Conservation (phyloP, 495 filamentous ascomycete species). For the Daldinia grandis region DNA sequence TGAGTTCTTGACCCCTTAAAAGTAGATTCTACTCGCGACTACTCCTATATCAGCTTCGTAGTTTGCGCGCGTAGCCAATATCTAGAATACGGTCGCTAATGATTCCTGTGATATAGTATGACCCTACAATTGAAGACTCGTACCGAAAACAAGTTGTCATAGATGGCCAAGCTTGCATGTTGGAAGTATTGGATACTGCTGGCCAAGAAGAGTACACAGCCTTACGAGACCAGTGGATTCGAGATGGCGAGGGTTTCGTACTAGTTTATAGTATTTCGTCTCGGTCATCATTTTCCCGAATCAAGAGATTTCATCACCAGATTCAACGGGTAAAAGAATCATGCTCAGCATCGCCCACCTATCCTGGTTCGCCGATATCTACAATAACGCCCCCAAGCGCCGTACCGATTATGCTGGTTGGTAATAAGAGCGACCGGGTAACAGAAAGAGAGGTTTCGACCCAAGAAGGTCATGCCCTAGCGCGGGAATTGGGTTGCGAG, state of each 20-base stretch:
- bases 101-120: constrained; percentile 63
- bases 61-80: constrained; percentile 4
- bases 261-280: constrained; percentile 98
- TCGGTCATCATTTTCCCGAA: constrained; percentile 90
- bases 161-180: constrained; percentile 95
- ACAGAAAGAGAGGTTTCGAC: constrained; percentile 96
- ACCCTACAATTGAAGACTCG: constrained; percentile 96
- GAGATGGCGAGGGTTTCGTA: constrained; percentile 96
- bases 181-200: constrained; percentile 97
- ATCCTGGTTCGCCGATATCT: constrained; percentile 66
- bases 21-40: neutral
- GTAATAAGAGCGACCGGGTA: constrained; percentile 96
- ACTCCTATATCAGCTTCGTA: neutral
- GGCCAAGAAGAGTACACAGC: constrained; percentile 99
- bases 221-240: constrained; percentile 96
- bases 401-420: constrained; percentile 96
- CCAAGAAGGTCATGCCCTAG: constrained; percentile 91
- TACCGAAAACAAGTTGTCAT: constrained; percentile 99
- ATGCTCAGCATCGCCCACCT: constrained; percentile 79
- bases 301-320: constrained; percentile 94
- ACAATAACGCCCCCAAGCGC: constrained; percentile 64
- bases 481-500: constrained; percentile 91
- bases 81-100: constrained; percentile 38
- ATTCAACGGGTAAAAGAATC: constrained; percentile 98
- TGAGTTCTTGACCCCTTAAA: constrained; percentile 40